These are phyloP conservation scores for Kodamaea alishanica DNA, from an alignment of 1,139 yeast genomes.

Conservation along the genomic window DNA sequence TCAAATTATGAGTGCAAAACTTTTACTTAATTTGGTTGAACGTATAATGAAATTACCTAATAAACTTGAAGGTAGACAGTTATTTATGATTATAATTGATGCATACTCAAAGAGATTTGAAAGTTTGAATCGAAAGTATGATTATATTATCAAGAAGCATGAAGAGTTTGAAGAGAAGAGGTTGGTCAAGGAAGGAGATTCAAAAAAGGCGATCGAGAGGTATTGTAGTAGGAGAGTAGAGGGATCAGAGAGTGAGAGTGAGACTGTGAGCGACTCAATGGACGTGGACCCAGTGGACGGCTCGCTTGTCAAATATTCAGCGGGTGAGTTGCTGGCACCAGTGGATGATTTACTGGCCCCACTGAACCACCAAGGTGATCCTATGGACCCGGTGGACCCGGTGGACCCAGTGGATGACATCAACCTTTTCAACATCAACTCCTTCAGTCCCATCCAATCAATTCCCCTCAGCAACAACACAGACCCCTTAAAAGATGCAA, in stretches of 20 bases:
- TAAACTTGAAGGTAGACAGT: conserved; percentile 79
- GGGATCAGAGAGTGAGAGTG: conserved; percentile 6
- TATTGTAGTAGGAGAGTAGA: conserved; percentile 32
- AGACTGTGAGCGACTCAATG: conserved; percentile 9
- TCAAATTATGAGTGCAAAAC: conserved; percentile 95
- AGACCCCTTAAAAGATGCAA: conserved; percentile 81
- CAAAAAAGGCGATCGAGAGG: conserved; percentile 39
- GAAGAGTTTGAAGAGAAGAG: conserved; percentile 47
- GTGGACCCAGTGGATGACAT: too few species aligned
- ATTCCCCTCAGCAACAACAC: conserved; percentile 35
- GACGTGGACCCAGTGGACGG: conserved; percentile 15
- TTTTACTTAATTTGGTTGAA: conserved; percentile 82
- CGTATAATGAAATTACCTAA: conserved; percentile 80
- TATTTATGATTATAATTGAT: conserved; percentile 77
- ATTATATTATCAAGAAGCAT: conserved; percentile 64
- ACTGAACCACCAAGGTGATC: too few species aligned
- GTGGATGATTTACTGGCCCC: neutral
- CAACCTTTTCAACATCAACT: conserved; percentile 37
- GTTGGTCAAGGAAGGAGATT: conserved; percentile 39
- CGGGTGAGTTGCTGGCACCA: neutral
- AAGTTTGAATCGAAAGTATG: conserved; percentile 68
- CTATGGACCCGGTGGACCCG: too few species aligned
- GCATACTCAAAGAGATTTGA: conserved; percentile 84
- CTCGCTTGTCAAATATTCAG: conserved; percentile 4
- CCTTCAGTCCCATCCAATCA: conserved; percentile 37